Conservation (phyloP, 1,139 yeast species). For the Scheffersomyces segobiensis region DNA sequence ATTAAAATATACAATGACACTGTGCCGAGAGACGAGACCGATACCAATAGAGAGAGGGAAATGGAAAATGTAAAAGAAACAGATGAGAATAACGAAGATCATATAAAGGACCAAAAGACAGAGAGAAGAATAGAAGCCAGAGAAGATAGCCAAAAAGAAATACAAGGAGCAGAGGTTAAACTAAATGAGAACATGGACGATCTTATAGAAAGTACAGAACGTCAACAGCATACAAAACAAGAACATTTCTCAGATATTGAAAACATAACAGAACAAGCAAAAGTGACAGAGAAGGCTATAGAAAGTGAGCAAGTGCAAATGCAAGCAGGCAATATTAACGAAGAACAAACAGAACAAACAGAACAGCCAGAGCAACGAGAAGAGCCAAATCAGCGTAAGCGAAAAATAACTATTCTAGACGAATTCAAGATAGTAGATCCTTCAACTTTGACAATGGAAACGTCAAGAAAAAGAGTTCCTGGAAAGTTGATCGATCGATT, state of each 20-base stretch:
- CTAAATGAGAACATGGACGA: neutral
- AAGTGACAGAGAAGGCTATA: neutral
- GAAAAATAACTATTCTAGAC: neutral
- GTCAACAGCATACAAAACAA: neutral
- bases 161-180: neutral
- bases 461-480: constrained; percentile 22
- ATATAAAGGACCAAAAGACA: neutral
- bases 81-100: too few relatives aligned
- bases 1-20: neutral
- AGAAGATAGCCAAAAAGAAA: neutral
- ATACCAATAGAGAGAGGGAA: neutral
- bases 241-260: neutral
- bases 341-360: neutral
- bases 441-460: constrained; percentile 8
- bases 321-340: neutral
- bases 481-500: constrained; percentile 33
- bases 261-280: neutral
- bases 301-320: neutral
- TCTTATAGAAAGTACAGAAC: neutral
- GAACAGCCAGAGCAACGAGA: too few relatives aligned
- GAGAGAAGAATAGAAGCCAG: neutral
- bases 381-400: neutral
- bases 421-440: neutral
- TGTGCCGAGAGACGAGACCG: neutral
- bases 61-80: neutral